phyloP scores from a whole-genome alignment of 2,329 filamentous ascomycete species.

The Clonostachys rhizophaga region DNA sequence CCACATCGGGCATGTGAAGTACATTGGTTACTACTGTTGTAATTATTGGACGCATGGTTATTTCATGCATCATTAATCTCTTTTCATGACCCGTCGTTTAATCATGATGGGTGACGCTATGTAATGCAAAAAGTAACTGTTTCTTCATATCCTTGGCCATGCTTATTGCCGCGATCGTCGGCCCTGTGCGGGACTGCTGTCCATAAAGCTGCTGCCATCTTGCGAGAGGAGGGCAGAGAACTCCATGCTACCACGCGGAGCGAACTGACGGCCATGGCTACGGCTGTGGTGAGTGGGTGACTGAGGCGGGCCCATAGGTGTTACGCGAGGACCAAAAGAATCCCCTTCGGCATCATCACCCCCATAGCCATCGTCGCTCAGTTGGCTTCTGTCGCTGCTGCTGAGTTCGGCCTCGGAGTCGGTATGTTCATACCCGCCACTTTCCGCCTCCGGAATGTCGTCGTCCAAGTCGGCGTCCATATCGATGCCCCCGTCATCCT shows the following conservation, averaged over 20 bases:
- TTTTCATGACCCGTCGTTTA: too few relatives aligned
- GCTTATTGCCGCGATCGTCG: constrained; percentile 22
- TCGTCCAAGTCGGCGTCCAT: constrained; percentile 70
- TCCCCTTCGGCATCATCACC: constrained; percentile 13
- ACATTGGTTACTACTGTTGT: too few relatives aligned
- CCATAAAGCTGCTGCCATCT: constrained; percentile 52
- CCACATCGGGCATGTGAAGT: too few relatives aligned
- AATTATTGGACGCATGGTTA: too few relatives aligned
- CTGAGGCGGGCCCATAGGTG: constrained; percentile 22
- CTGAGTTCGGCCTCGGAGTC: constrained; percentile 65
- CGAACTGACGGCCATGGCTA: constrained; percentile 15
- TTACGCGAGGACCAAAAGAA: constrained; percentile 32
- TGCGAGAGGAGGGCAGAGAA: constrained; percentile 50
- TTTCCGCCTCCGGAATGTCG: constrained; percentile 62
- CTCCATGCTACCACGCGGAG: constrained; percentile 45
- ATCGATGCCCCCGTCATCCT: constrained; percentile 22
- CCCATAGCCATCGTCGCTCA: constrained; percentile 8
- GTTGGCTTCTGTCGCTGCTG: constrained; percentile 36
- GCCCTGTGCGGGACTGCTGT: constrained; percentile 44
- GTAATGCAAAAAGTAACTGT: too few relatives aligned
- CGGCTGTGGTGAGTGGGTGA: constrained; percentile 28
- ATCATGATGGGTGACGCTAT: too few relatives aligned
- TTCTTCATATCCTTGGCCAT: too few relatives aligned
- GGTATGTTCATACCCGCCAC: constrained; percentile 69
- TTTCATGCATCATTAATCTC: too few relatives aligned